phyloP scores from a whole-genome alignment of 768 basidiomycete species.

The Rhodotorula diobovata region DNA sequence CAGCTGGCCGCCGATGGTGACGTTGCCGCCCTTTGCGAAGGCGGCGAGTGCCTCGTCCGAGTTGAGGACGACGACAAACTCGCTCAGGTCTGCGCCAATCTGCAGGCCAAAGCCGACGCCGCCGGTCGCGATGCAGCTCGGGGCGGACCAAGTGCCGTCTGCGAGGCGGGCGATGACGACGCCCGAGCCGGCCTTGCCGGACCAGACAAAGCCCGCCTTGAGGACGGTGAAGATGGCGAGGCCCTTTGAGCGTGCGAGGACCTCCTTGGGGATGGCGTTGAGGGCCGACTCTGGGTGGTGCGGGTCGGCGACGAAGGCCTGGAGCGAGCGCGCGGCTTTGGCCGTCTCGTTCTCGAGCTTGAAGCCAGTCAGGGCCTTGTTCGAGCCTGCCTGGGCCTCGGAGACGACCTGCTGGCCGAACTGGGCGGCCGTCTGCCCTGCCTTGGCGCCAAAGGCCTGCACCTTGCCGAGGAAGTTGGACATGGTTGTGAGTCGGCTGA shows the following conservation, averaged over 20 bases:
- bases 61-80: constrained; percentile 95
- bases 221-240: constrained; percentile 89
- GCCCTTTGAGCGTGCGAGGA: constrained; percentile 82
- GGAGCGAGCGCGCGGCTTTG: constrained; percentile 86
- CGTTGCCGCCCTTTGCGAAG: constrained; percentile 90
- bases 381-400: constrained; percentile 68
- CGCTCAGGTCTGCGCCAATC: constrained; percentile 78
- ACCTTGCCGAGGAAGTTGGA: constrained; percentile 63
- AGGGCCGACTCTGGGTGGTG: constrained; percentile 80
- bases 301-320: constrained; percentile 79
- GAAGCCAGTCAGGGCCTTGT: constrained; percentile 77
- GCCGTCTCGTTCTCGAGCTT: constrained; percentile 70
- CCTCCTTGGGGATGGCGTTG: constrained; percentile 87
- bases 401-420: constrained; percentile 64
- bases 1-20: constrained; percentile 87
- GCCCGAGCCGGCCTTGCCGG: constrained; percentile 88
- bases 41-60: constrained; percentile 91
- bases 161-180: constrained; percentile 85
- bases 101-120: constrained; percentile 93
- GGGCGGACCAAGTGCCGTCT: constrained; percentile 82
- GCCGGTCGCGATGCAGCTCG: constrained; percentile 92
- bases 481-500: neutral
- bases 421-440: constrained; percentile 71
- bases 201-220: constrained; percentile 78
- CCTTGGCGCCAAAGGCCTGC: constrained; percentile 71